Percentiles rank a stretch among this genome's conserved stretches.
Evolutionary conservation across 768 basidiomycete genomes (phyloP).

Genomic region (Thelephora aurantiotincta): DNA sequence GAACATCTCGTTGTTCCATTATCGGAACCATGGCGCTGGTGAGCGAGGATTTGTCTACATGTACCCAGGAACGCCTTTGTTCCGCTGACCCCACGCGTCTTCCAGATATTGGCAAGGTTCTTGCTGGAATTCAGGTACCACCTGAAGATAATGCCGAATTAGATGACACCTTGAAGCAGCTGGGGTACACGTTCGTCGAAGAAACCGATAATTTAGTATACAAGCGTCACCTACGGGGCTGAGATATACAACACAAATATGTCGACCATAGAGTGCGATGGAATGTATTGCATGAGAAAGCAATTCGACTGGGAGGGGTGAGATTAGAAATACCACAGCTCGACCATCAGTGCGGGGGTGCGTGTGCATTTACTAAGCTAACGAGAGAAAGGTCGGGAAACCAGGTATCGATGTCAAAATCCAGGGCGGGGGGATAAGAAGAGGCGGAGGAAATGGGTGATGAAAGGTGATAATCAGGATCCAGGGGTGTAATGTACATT

Average conservation of each 20-base stretch:
- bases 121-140: conserved; percentile 91
- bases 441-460: too few relatives aligned
- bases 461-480: too few relatives aligned
- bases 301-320: not conserved
- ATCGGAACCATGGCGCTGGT: conserved; percentile 96
- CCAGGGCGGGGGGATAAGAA: too few relatives aligned
- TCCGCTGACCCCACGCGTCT: conserved; percentile 2
- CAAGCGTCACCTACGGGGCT: conserved; percentile 47
- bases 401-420: too few relatives aligned
- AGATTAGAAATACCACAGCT: not conserved
- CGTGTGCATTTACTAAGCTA: too few relatives aligned
- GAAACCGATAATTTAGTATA: conserved; percentile 87
- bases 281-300: not conserved
- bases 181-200: conserved; percentile 85
- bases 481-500: too few relatives aligned
- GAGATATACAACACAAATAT: conserved; percentile 4
- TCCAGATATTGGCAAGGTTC: conserved; percentile 79
- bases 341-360: not conserved
- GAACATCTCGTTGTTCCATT: conserved; percentile 97
- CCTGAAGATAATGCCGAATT: conserved; percentile 52
- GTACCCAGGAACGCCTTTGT: not conserved
- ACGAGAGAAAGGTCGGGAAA: too few relatives aligned
- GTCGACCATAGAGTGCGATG: not conserved
- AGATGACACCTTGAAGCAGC: conserved; percentile 53
- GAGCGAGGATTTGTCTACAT: conserved; percentile 12